A percentile compares a stretch with the other conserved stretches of the same genome.
Conservation (phyloP, 2,329 filamentous ascomycete genomes). For the Albophoma yamanashiensis region DNA sequence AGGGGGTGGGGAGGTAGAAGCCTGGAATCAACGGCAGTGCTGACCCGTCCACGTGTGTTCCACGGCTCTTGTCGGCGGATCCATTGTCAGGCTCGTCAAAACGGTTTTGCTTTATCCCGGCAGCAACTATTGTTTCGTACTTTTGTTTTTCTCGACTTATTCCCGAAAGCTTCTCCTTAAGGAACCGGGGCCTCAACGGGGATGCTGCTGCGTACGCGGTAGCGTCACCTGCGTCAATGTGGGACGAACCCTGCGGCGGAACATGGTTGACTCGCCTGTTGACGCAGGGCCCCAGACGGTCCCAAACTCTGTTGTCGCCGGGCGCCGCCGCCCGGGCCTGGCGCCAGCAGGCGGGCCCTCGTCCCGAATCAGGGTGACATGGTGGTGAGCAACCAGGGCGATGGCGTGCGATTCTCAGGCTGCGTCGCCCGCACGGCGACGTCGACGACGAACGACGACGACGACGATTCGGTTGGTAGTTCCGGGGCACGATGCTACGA, state of each 20-base stretch:
- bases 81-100: too few relatives aligned
- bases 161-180: neutral
- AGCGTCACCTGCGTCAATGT: neutral
- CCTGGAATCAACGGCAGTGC: neutral
- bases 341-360: neutral
- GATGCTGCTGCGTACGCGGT: neutral
- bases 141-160: neutral
- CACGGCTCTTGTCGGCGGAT: neutral
- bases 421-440: neutral
- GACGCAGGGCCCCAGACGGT: slow-evolving; percentile 1
- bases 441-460: too few relatives aligned
- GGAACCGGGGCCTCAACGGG: neutral
- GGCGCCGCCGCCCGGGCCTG: neutral
- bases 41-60: too few relatives aligned
- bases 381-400: neutral
- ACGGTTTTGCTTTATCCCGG: neutral
- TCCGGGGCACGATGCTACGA: neutral
- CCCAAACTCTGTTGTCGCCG: slow-evolving; percentile 4
- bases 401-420: neutral
- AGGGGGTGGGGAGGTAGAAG: neutral
- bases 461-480: neutral
- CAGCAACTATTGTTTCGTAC: neutral
- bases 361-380: neutral
- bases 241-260: neutral
- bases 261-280: neutral